A percentile compares a stretch with the other conserved stretches of the same genome.
These are phyloP conservation scores for Staphylotrichum longicolle DNA, from an alignment of 495 filamentous ascomycete genomes.

Conservation along the genomic window DNA sequence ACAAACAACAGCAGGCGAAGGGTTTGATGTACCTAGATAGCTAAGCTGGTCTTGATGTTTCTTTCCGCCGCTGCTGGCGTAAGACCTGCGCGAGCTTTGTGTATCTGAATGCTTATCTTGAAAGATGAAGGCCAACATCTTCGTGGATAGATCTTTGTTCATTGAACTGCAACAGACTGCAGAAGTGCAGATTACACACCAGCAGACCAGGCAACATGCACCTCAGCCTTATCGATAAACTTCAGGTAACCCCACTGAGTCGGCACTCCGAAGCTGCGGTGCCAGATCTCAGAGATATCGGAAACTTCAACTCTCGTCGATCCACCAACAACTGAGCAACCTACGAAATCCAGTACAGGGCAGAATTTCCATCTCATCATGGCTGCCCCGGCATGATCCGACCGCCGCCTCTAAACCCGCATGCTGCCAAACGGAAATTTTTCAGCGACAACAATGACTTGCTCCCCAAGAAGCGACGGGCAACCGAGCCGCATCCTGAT, in stretches of 20 bases:
- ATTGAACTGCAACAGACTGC: too few relatives aligned
- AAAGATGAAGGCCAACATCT: too few relatives aligned
- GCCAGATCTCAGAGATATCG: background rate
- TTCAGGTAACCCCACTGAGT: background rate
- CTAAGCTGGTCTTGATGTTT: too few relatives aligned
- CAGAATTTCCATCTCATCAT: background rate
- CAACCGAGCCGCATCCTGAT: background rate
- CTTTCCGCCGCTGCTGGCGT: too few relatives aligned
- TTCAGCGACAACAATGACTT: conserved; percentile 17
- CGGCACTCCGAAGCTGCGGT: background rate
- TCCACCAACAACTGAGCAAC: background rate
- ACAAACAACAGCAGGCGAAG: too few relatives aligned
- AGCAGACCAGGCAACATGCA: background rate
- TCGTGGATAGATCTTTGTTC: too few relatives aligned
- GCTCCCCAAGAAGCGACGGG: conserved; percentile 25
- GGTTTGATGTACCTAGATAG: too few relatives aligned
- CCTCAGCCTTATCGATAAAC: conserved; percentile 12
- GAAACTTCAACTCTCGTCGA: background rate
- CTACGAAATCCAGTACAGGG: background rate
- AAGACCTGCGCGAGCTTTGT: too few relatives aligned
- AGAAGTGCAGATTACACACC: too few relatives aligned
- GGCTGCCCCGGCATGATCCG: conserved; percentile 3
- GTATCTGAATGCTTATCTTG: too few relatives aligned
- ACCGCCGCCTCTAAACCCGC: background rate
- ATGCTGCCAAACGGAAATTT: conserved; percentile 24